phyloP scores from a whole-genome alignment of 1,284 basidiomycete species.

The Taiwanofungus camphoratus region DNA sequence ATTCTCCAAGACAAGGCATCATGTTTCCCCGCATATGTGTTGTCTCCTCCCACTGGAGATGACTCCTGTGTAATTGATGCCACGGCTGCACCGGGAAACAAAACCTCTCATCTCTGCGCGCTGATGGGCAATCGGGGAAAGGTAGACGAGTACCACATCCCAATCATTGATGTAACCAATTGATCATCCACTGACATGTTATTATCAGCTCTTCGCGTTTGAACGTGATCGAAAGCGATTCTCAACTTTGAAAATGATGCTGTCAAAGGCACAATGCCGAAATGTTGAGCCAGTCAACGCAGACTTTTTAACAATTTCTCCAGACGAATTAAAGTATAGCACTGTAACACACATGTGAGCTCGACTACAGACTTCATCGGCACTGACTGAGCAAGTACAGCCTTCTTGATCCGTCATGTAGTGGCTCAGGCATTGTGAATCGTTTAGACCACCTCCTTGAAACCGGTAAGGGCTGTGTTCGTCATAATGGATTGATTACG shows the following conservation, averaged over 20 bases:
- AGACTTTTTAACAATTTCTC: conserved; percentile 79
- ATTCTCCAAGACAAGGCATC: conserved; percentile 98
- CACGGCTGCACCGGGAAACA: conserved; percentile 97
- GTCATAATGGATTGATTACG: neutral
- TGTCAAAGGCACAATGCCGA: conserved; percentile 69
- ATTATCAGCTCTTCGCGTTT: conserved; percentile 87
- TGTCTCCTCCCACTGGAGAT: conserved; percentile 53
- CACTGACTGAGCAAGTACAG: conserved; percentile 33
- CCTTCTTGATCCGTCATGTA: conserved; percentile 89
- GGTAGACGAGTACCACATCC: conserved; percentile 33
- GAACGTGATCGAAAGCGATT: conserved; percentile 80
- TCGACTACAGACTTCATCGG: neutral
- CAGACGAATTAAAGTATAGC: conserved; percentile 53
- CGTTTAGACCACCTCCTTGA: conserved; percentile 82
- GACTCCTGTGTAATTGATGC: conserved; percentile 79
- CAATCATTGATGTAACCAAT: neutral
- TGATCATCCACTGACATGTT: neutral
- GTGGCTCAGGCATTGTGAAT: conserved; percentile 89
- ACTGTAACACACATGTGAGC: conserved; percentile 80
- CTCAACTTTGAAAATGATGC: conserved; percentile 78
- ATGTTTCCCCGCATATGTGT: conserved; percentile 89
- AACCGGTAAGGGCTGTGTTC: conserved; percentile 37
- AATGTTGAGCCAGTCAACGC: conserved; percentile 70
- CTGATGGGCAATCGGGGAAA: conserved; percentile 79
- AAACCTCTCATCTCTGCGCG: conserved; percentile 91